Evolutionary conservation across 2,329 filamentous ascomycete species (phyloP), one percentile per base, ranked within the genome.

Genomic region (Diaporthe citriasiana): DNA sequence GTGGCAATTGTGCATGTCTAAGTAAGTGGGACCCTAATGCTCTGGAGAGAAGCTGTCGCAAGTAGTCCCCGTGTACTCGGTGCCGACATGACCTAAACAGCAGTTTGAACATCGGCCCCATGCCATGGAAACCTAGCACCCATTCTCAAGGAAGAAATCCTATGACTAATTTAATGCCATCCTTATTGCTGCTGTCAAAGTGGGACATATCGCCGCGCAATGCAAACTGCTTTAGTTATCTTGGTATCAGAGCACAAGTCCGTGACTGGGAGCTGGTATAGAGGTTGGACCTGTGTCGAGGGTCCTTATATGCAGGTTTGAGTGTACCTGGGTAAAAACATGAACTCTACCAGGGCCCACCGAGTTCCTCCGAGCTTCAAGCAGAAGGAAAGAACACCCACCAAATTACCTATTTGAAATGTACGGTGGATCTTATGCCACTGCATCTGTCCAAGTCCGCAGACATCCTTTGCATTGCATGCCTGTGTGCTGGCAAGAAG

Each of bases 301-400:
- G 40, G 10, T 33, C 40, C 40, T 65, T 17, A 33, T 50, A n/a
- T 17, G 59, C 40, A 65, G 27, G 25, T 50, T 35, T 47, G 27
- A 19, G 5, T 50, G 59, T 65, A 65, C 59, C 59, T 65, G 59
- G 59, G 59, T 65, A 65, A 65, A 65, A 65, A 15, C 19, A 33
- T 47, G 27, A 47, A 65, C 17, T n/a, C 27, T 10, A 65, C 40
- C 59, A 65, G 25, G 40, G 27, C 10, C 59, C 8, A 50, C 27
- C 19, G 10, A 50, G 15, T 65, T 25, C 40, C 27, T 65, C 42
- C 17, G 10, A 65, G 42, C 27, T 50, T 35, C 10, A 35, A 47
- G 59, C 59, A 65, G 59, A 35, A 65, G 42, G 19, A 50, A 35
- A 47, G n/a, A 4, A 35, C 42, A 17, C 40, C 42, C 42, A 47